Percentiles rank a stretch among this genome's conserved stretches.
Evolutionary conservation across 345 rosid species (phyloP).

Genomic region (Bruguiera gymnorhiza): DNA sequence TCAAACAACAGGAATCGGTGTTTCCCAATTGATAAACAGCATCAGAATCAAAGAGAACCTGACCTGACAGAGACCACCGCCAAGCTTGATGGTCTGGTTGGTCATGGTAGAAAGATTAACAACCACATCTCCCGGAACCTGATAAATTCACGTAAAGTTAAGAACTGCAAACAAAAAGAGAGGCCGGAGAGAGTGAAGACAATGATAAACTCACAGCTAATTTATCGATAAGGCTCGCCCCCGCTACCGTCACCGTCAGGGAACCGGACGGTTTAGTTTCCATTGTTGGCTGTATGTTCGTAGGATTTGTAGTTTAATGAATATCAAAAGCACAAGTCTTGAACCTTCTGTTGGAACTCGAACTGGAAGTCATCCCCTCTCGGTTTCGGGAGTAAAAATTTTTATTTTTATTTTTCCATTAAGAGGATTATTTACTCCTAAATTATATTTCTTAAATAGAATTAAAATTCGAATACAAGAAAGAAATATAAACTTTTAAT

Average conservation of each 20-base stretch:
- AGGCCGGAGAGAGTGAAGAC: not conserved
- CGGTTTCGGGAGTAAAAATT: too few relatives aligned
- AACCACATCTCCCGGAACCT: conserved; percentile 87
- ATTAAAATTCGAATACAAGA: too few relatives aligned
- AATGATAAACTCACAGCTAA: conserved; percentile 43
- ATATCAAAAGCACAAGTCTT: too few relatives aligned
- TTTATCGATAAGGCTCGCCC: conserved; percentile 43
- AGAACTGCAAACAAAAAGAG: not conserved
- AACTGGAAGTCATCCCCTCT: too few relatives aligned
- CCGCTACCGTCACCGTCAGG: conserved; percentile 36
- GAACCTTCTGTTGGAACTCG: too few relatives aligned
- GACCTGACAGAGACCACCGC: conserved; percentile 89
- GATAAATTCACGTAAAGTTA: not conserved
- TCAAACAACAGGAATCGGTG: conserved; percentile 13
- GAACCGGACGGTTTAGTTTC: not conserved
- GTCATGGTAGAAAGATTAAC: conserved; percentile 66
- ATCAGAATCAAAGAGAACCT: conserved; percentile 34
- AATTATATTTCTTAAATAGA: too few relatives aligned
- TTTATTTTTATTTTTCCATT: too few relatives aligned
- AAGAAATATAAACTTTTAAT: too few relatives aligned
- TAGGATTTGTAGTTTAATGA: too few relatives aligned
- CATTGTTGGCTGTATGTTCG: too few relatives aligned
- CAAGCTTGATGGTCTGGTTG: conserved; percentile 79
- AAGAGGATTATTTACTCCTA: too few relatives aligned
- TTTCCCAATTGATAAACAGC: not conserved